Base-by-base conservation (phyloP, 2,329 filamentous ascomycete genomes). In the Leptographium radiaticola region DNA sequence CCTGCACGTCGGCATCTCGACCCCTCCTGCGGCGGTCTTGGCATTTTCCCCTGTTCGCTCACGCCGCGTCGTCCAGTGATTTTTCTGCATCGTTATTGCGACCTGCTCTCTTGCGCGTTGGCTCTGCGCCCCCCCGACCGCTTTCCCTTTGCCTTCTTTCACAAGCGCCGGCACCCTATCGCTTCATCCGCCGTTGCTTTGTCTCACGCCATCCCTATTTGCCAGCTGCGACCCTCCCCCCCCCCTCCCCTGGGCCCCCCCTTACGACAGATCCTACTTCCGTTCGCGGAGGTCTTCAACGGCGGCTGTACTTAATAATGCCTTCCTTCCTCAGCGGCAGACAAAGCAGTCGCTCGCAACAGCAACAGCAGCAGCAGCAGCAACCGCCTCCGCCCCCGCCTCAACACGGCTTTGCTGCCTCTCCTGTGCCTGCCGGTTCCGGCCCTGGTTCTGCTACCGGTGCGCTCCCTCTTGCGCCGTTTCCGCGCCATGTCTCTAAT, bases 271-370 rank as follows among this genome's bases (percentile, higher is more conserved):
- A 30, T 25, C 43, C 34, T 46, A 45, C 45, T 49, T 53, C 53
- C 44, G 45, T 53, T 55, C 38, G 16, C 48, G 36, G 50, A 36
- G n/a, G n/a, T 25, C 48, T 2, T 39, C n/a, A 5, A 51, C 16
- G 36, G 7, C 48, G 16, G 38, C 55, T 53, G 43, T 56, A 49
- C 57, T 55, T 55, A 52, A 60, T 59, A 57, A 79, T 79, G 76
- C 74, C 71, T 67, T 79, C 79, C 67, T 69, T 71, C 68, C 75
- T 75, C 64, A 67, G 77, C 65, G 71, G 73, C 65, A 78, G 70
- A 70, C 72, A 76, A 66, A 73, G 71, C 70, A 77, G 76, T 63
- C 75, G 75, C 62, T 77, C 77, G 65, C 77, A 79, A 68, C 58
- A 59, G 6, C 60, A 63, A 44, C 61, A 59, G 40, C 63, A 63